These are phyloP conservation scores for Malassezia equina DNA, from an alignment of 1,284 basidiomycete species.

Conservation along the genomic window DNA sequence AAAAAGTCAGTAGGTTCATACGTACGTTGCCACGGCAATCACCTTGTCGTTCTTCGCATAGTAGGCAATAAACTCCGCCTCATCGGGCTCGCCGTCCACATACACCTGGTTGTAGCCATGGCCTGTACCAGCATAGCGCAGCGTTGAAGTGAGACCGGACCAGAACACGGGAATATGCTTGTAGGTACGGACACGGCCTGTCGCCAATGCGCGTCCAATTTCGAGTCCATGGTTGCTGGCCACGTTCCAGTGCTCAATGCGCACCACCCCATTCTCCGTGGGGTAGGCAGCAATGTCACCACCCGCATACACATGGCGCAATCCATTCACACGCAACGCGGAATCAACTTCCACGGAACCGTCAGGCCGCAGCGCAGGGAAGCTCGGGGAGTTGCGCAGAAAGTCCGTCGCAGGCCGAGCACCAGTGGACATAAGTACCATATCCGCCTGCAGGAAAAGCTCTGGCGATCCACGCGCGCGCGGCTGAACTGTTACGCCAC, in stretches of 20 bases:
- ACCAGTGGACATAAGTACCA: conserved; percentile 79
- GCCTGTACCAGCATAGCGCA: conserved; percentile 70
- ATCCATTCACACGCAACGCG: conserved; percentile 60
- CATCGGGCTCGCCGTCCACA: conserved; percentile 65
- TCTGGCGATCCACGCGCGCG: conserved; percentile 18
- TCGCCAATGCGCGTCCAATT: conserved; percentile 57
- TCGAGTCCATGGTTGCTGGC: conserved; percentile 75
- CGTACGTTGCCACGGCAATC: conserved; percentile 66
- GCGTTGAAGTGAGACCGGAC: conserved; percentile 62
- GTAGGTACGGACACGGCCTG: conserved; percentile 49
- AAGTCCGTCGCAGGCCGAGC: conserved; percentile 75
- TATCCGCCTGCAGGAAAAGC: conserved; percentile 60
- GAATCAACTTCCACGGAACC: conserved; percentile 74
- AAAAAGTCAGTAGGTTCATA: conserved; percentile 11
- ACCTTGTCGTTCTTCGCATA: conserved; percentile 68
- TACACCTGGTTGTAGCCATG: conserved; percentile 63
- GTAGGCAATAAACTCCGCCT: conserved; percentile 60
- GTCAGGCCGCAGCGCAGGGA: conserved; percentile 51
- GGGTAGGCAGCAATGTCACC: conserved; percentile 83
- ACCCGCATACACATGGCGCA: conserved; percentile 65
- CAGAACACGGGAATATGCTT: conserved; percentile 79
- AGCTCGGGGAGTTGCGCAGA: conserved; percentile 61
- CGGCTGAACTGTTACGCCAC: conserved; percentile 13
- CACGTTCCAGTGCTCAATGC: conserved; percentile 89
- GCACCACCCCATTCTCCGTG: conserved; percentile 54